Base-by-base conservation (phyloP, 768 basidiomycete genomes). In the Hemileccinum impolitum region DNA sequence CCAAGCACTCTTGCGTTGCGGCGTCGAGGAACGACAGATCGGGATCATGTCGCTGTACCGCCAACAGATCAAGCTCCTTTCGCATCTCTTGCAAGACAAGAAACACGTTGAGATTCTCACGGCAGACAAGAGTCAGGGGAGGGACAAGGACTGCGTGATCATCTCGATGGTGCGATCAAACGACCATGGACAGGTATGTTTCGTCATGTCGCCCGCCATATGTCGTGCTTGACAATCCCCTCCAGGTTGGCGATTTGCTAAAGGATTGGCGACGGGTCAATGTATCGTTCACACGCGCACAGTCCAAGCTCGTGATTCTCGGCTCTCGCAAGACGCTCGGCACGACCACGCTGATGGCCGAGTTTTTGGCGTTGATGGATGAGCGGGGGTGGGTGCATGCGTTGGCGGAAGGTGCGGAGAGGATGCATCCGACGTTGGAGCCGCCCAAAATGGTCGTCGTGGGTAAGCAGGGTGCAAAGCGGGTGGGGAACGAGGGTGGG, bases 241-340 rank as follows among this genome's bases (percentile, higher is more conserved):
- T 38, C 15, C 52, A 95, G 94, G 77, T 92, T 23, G 96, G 96
- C 9, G 94, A 97, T 45, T 76, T 99, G 2, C 74, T 98, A 21
- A 91, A 88, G 58, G 96, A 99, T 64, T 97, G 95, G 94, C 77
- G 96, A 32, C 71, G 96, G 30, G 85, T 97, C 76, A 99, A 99
- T 61, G 96, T 99, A 15, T 88, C 93, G 7, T 92, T 98, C 66
- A 97, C 95, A 1, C 85, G 96, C 14, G 95, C 94, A 0, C 82
- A 86, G 47, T 80, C 81, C 30, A 99, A 99, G 70, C 72, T 99
- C 3, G 75, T 97, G 66, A 86, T 99, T 50, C 76, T 99, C 58
- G 95, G 96, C 4, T 94, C 92, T 0, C 77, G 85, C 36, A 78
- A 71, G 59, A 99, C 95, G 1, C 75, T 99, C 10, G 65, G 79